A percentile compares a stretch with the other conserved stretches of the same genome.
phyloP scores from a whole-genome alignment of 1,284 basidiomycete genomes.

The Ganoderma resinaceum region DNA sequence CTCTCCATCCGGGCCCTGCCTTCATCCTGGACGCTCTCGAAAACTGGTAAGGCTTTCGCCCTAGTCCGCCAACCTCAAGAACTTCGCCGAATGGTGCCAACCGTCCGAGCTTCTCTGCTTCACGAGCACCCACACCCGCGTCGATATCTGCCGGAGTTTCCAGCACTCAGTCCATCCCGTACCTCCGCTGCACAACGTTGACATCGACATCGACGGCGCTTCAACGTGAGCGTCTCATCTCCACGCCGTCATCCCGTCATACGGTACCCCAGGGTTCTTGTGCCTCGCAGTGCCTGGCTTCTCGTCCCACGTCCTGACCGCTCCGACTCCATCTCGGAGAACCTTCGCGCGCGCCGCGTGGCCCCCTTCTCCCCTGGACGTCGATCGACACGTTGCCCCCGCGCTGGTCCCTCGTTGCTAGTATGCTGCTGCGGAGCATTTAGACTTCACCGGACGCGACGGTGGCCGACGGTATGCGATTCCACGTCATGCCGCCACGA shows the following conservation, averaged over 20 bases:
- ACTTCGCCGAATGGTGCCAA: background rate
- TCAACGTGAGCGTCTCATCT: background rate
- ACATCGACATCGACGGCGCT: background rate
- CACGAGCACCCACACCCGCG: background rate
- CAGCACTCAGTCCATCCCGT: background rate
- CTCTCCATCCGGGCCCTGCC: background rate
- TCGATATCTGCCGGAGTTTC: background rate
- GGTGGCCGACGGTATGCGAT: background rate
- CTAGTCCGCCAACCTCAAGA: background rate
- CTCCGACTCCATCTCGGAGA: background rate
- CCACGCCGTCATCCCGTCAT: background rate
- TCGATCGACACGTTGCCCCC: slow-evolving; percentile 2
- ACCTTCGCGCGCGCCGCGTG: background rate
- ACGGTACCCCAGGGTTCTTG: background rate
- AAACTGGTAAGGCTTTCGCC: background rate
- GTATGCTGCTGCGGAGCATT: background rate
- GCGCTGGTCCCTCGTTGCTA: background rate
- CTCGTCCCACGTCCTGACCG: background rate
- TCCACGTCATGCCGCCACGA: background rate
- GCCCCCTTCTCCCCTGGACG: background rate
- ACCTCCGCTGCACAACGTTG: background rate
- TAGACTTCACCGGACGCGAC: background rate
- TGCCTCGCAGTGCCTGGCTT: slow-evolving; percentile 7
- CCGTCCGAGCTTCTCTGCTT: background rate
- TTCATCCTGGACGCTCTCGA: background rate